Evolutionary conservation across 2,329 filamentous ascomycete species (phyloP), one percentile per base, ranked within the genome.

Genomic region (Cladobotryum protrusum): DNA sequence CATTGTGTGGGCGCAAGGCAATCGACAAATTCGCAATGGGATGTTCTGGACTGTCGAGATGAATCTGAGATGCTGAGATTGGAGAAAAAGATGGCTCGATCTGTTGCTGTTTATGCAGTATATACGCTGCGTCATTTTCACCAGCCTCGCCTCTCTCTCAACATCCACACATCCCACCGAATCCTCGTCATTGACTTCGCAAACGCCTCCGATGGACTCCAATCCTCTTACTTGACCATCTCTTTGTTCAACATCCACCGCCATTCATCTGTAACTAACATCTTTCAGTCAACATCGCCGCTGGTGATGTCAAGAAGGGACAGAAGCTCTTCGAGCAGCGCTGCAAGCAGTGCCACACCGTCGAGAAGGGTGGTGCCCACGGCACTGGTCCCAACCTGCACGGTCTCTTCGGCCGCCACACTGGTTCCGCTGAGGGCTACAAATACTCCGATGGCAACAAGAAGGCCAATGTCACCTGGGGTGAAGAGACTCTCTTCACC

Each of bases 401-500:
- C 85, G 93, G 93, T 71, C 89, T 99, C 61, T 99, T 96, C 73
- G 93, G 93, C 73, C 92, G 93, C 73, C 87, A 96, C 81, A 89
- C 88, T 58, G 93, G 93, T 66, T 81, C 85, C 70, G 89, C 95
- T 63, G 86, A 89, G 43, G 92, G 93, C 61, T 99, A 87, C 84
- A 78, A 89, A 69, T 99, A 97, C 85, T 96, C 93, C 74, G 93
- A 99, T 70, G 93, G 92, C 82, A 99, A 99, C 88, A 97, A 97
- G 87, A 77, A 86, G 69, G 95, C 95, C 81, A 91, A 86, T 66
- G 83, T 99, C 64, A 80, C 75, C 65, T 99, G 93, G 93, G 76
- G 89, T 62, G 84, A 96, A 69, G 72, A 83, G 59, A 87, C 88
- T 73, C 82, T 99, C 65, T 97, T 96, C 77, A 82, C 85, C 61